These are phyloP conservation scores for Crassisporium funariophilum DNA, from an alignment of 768 basidiomycete genomes.

Conservation along the genomic window DNA sequence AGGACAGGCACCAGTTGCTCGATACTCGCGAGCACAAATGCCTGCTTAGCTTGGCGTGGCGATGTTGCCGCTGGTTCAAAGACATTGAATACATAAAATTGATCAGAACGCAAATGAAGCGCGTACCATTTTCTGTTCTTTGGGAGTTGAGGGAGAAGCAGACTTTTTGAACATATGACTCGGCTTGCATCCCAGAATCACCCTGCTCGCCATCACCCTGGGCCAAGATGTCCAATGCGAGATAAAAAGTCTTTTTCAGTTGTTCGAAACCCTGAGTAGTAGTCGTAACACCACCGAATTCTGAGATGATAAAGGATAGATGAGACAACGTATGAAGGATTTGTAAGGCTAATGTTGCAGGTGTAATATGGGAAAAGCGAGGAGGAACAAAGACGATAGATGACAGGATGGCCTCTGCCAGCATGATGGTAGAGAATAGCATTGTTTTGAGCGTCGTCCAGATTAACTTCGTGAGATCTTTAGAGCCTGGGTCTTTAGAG, in stretches of 20 bases:
- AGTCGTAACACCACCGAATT: constrained; percentile 74
- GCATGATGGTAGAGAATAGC: constrained; percentile 73
- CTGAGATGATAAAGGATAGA: constrained; percentile 75
- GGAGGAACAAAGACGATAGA: constrained; percentile 56
- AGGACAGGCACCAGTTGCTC: constrained; percentile 78
- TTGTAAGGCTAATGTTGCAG: constrained; percentile 53
- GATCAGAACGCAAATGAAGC: not conserved
- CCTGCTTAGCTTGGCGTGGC: constrained; percentile 44
- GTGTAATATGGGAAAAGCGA: constrained; percentile 30
- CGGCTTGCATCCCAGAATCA: constrained; percentile 22
- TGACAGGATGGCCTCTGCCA: constrained; percentile 62
- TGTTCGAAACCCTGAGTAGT: constrained; percentile 64
- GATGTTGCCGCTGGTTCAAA: constrained; percentile 20
- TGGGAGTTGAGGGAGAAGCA: constrained; percentile 28
- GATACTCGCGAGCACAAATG: constrained; percentile 71
- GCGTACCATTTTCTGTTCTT: constrained; percentile 26
- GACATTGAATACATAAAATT: not conserved
- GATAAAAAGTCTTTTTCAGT: constrained; percentile 74
- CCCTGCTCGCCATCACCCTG: constrained; percentile 30
- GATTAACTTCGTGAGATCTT: constrained; percentile 46
- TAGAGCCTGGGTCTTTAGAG: constrained; percentile 43
- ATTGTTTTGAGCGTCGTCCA: constrained; percentile 77
- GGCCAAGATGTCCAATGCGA: constrained; percentile 73
- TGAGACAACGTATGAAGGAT: constrained; percentile 61
- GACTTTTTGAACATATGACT: constrained; percentile 30